Percentiles rank a stretch among this genome's conserved stretches.
Evolutionary conservation across 495 filamentous ascomycete species (phyloP).

Genomic region (Sordaria brevicollis): DNA sequence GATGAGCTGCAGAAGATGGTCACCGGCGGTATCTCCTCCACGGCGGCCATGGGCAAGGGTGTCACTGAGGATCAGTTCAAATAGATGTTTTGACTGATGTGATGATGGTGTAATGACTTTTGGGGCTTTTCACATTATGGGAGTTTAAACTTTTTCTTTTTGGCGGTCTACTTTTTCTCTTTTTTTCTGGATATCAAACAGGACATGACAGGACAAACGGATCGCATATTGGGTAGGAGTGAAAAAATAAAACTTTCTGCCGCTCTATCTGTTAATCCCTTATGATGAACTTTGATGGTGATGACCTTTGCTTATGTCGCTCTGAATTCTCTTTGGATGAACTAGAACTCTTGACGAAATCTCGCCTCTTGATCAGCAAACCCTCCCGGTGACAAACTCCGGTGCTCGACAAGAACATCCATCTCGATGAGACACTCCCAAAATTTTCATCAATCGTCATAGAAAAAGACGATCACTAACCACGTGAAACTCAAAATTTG

Average conservation of each 20-base stretch:
- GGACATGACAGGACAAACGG: not conserved
- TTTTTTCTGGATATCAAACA: not conserved
- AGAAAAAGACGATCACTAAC: not conserved
- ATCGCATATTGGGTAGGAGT: not conserved
- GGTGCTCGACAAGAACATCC: not conserved
- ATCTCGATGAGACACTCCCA: not conserved
- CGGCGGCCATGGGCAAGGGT: slow-evolving; percentile 92
- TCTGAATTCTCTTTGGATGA: not conserved
- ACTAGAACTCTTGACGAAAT: not conserved
- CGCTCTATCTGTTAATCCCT: not conserved
- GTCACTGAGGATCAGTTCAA: slow-evolving; percentile 96
- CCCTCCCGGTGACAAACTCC: not conserved
- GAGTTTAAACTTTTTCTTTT: not conserved
- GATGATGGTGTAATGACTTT: not conserved
- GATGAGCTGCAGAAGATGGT: slow-evolving; percentile 97
- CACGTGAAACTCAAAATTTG: not conserved
- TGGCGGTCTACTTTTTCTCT: not conserved
- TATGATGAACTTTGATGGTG: not conserved
- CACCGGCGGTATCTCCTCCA: slow-evolving; percentile 80
- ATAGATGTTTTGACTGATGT: slow-evolving; percentile 10
- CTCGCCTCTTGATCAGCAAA: not conserved
- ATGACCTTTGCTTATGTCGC: not conserved
- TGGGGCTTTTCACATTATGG: not conserved
- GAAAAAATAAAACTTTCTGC: not conserved
- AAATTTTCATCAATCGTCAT: not conserved